Evolutionary conservation across 371 early-diverging fungal species (phyloP).

Genomic region (Choanephora cucurbitarum): DNA sequence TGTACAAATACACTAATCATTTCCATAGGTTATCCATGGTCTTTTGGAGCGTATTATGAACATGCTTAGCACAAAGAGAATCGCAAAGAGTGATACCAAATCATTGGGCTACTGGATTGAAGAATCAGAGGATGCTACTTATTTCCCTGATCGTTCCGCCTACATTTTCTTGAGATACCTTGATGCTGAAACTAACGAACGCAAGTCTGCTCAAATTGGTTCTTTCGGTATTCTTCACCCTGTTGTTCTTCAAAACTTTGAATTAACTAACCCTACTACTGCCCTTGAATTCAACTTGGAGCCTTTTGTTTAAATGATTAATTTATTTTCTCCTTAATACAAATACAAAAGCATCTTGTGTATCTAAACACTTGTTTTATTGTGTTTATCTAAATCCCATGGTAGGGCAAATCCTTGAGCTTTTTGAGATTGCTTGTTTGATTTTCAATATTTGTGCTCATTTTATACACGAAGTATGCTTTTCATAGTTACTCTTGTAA

Average conservation of each 20-base stretch:
- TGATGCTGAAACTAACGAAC: constrained; percentile 43
- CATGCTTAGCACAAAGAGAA: constrained; percentile 68
- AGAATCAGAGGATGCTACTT: constrained; percentile 82
- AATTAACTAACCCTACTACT: constrained; percentile 84
- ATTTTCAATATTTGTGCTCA: too few relatives aligned
- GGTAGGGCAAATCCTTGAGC: too few relatives aligned
- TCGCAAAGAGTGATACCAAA: constrained; percentile 38
- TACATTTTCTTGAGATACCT: constrained; percentile 72
- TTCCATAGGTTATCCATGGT: constrained; percentile 79
- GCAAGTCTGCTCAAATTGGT: constrained; percentile 68
- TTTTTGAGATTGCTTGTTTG: too few relatives aligned
- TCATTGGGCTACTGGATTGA: constrained; percentile 80
- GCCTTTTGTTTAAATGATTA: constrained; percentile 80
- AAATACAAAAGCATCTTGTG: too few relatives aligned
- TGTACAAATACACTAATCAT: background rate
- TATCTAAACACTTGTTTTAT: too few relatives aligned
- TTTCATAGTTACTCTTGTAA: too few relatives aligned
- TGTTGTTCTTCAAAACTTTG: constrained; percentile 84
- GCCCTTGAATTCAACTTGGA: constrained; percentile 95
- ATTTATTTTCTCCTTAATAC: background rate
- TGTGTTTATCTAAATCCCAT: too few relatives aligned
- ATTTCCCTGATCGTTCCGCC: constrained; percentile 92
- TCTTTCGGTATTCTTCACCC: constrained; percentile 95
- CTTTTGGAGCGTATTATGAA: constrained; percentile 89
- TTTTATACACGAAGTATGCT: too few relatives aligned